A percentile compares a stretch with the other conserved stretches of the same genome.
These are phyloP conservation scores for Saccharum hybrid DNA, from an alignment of 202 grass and related monocot species.

Conservation along the genomic window DNA sequence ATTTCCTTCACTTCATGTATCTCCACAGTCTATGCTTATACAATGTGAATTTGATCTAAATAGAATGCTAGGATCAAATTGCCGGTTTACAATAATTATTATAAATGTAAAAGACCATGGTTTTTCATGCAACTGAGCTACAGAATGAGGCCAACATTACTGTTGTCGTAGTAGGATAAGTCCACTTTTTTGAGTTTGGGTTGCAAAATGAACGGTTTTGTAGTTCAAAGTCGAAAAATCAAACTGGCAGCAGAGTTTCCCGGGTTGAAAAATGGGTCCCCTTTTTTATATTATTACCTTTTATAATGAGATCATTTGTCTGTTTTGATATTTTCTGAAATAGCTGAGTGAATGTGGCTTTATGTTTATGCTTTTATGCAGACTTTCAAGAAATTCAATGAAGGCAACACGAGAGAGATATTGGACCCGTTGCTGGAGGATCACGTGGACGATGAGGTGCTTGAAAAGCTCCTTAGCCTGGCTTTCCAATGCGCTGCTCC, in stretches of 20 bases:
- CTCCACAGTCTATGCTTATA: background rate
- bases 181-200: background rate
- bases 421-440: slow-evolving; percentile 82
- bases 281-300: background rate
- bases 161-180: background rate
- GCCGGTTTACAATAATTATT: background rate
- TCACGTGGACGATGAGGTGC: slow-evolving; percentile 64
- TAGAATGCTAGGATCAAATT: background rate
- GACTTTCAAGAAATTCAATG: slow-evolving; percentile 94
- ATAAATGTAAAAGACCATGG: background rate
- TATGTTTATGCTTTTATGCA: slow-evolving; percentile 43
- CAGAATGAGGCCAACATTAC: background rate
- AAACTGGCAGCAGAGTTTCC: background rate
- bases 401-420: slow-evolving; percentile 78
- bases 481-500: slow-evolving; percentile 92
- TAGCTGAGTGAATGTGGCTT: background rate
- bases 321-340: slow-evolving; percentile 8
- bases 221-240: background rate
- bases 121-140: background rate
- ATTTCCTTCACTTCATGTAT: background rate
- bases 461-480: slow-evolving; percentile 69
- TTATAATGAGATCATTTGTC: background rate
- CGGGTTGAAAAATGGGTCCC: background rate
- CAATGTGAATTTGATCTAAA: background rate
- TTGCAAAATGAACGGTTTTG: background rate